phyloP scores from a whole-genome alignment of 805 yeast species.

The Blastobotrys attinorum region DNA sequence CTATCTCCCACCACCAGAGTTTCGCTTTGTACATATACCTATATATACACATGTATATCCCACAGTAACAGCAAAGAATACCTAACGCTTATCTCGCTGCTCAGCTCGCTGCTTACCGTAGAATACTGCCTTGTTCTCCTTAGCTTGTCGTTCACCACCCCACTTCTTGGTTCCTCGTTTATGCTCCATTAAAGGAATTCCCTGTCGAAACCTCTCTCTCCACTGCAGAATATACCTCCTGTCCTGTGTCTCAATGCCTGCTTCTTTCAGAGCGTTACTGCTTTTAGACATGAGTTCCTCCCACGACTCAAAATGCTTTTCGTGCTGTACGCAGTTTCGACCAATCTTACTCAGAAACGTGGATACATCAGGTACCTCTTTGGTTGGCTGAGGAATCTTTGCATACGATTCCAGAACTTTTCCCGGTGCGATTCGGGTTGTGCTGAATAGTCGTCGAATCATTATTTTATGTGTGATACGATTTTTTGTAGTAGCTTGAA shows the following conservation, averaged over 20 bases:
- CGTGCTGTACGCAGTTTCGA: constrained; percentile 58
- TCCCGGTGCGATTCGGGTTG: not conserved
- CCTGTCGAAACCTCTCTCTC: constrained; percentile 57
- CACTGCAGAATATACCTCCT: constrained; percentile 64
- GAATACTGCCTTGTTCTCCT: constrained; percentile 47
- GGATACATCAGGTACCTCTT: constrained; percentile 55
- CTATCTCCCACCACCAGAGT: not conserved
- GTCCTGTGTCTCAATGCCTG: constrained; percentile 66
- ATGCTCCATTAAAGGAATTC: constrained; percentile 47
- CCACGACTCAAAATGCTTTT: constrained; percentile 68
- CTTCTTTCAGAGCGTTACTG: constrained; percentile 53
- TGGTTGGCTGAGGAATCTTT: constrained; percentile 43
- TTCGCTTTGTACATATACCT: too few species aligned
- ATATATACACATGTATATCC: not conserved
- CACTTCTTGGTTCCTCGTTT: constrained; percentile 63
- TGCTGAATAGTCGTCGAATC: not conserved
- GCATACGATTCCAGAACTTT: not conserved
- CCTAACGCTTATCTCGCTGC: constrained; percentile 13
- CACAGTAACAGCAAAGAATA: too few species aligned
- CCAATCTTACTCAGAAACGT: constrained; percentile 76
- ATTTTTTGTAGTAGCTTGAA: too few species aligned
- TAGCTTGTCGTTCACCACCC: constrained; percentile 84
- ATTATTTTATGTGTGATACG: too few species aligned
- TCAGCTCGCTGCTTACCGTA: constrained; percentile 21
- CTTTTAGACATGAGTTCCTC: constrained; percentile 51